Evolutionary conservation across 164 flowering plant species (phyloP).

Genomic region (Stephania japonica): DNA sequence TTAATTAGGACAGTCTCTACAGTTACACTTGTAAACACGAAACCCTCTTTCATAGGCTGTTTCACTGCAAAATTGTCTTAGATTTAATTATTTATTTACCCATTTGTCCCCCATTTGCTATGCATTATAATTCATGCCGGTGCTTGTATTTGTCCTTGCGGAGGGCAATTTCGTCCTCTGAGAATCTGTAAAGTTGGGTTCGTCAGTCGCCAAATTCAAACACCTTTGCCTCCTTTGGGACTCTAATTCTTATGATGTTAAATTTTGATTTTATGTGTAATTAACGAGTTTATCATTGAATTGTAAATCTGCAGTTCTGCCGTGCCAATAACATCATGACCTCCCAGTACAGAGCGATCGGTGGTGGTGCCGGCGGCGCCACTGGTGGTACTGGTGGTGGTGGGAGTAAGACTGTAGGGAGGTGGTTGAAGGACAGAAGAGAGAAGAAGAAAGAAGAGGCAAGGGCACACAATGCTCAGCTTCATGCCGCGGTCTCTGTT

Average conservation of each 20-base stretch:
- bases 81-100: neutral
- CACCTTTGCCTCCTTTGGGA: neutral
- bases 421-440: slow-evolving; percentile 91
- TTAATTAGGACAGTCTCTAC: neutral
- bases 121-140: neutral
- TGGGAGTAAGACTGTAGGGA: slow-evolving; percentile 85
- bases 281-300: neutral
- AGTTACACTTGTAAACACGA: neutral
- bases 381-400: slow-evolving; percentile 26
- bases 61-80: neutral
- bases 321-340: slow-evolving; percentile 39
- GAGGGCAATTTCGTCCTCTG: neutral
- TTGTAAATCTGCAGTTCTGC: slow-evolving; percentile 33
- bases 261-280: too few species aligned
- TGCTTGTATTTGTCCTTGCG: neutral
- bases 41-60: slow-evolving; percentile 9
- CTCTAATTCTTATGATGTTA: too few species aligned
- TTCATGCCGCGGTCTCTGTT: slow-evolving; percentile 89
- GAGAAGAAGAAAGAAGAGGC: slow-evolving; percentile 95
- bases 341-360: slow-evolving; percentile 28
- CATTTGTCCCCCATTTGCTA: neutral
- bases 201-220: neutral
- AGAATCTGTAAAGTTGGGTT: neutral
- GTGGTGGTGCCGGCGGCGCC: slow-evolving; percentile 11
- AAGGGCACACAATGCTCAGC: slow-evolving; percentile 83